Evolutionary conservation across 192 early-diverging fungal species (phyloP).

Genomic region (Chytriomyces sp.): DNA sequence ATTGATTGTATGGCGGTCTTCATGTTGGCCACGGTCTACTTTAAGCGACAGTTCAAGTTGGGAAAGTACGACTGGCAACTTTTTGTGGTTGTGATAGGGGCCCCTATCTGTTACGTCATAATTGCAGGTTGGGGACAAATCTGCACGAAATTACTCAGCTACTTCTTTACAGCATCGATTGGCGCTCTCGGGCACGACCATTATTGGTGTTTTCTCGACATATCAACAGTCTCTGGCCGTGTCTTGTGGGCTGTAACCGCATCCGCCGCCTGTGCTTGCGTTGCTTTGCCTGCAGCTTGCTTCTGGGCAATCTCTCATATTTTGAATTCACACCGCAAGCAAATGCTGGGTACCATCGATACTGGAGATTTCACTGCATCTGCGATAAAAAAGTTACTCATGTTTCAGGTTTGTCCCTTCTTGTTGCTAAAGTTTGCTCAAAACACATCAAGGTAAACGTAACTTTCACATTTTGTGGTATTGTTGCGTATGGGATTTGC

Average conservation of each 20-base stretch:
- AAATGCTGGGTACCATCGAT: not conserved
- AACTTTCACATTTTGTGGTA: not conserved
- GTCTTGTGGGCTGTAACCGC: not conserved
- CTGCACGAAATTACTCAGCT: not conserved
- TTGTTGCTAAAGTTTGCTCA: too few species aligned
- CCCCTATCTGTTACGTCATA: not conserved
- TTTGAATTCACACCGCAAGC: not conserved
- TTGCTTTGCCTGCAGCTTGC: not conserved
- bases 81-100: constrained; percentile 3
- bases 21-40: not conserved
- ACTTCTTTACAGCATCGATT: not conserved
- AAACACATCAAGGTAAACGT: too few species aligned
- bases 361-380: not conserved
- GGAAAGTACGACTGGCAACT: not conserved
- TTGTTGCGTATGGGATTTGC: not conserved
- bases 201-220: constrained; percentile 2
- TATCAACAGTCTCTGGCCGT: not conserved
- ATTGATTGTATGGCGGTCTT: not conserved
- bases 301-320: not conserved
- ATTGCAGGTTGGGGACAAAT: not conserved
- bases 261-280: not conserved
- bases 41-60: not conserved
- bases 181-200: not conserved
- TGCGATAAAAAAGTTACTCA: not conserved
- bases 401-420: not conserved